Percentiles rank a stretch among this genome's conserved stretches.
Conservation (phyloP, 1,139 yeast genomes). For the Candida sp. region DNA sequence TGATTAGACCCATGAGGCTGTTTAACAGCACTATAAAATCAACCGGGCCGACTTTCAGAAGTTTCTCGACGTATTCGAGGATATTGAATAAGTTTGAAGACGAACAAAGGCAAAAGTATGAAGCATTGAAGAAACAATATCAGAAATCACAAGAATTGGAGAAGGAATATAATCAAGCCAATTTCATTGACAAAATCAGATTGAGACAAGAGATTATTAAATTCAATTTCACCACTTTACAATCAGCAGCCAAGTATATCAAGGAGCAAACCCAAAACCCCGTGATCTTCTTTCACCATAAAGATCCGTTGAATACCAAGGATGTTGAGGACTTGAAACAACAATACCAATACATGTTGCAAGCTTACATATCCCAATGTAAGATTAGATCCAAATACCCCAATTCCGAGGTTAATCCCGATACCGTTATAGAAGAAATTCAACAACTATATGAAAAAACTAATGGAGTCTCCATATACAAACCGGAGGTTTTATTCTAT, state of each 20-base stretch:
- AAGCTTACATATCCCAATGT: constrained; percentile 24
- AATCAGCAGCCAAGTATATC: constrained; percentile 15
- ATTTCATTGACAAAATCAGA: constrained; percentile 23
- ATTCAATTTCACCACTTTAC: constrained; percentile 6
- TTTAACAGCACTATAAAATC: background rate
- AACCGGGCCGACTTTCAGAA: background rate
- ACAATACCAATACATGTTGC: constrained; percentile 21
- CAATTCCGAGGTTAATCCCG: constrained; percentile 16
- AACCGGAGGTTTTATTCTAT: constrained; percentile 24
- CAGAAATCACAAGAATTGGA: constrained; percentile 18
- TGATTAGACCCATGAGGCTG: constrained; percentile 5
- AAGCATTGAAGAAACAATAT: constrained; percentile 9
- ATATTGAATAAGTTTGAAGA: background rate
- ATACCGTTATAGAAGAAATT: constrained; percentile 18
- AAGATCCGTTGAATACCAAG: constrained; percentile 18
- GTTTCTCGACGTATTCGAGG: background rate
- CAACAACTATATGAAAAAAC: constrained; percentile 15
- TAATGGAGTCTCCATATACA: constrained; percentile 15
- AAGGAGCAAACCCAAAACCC: constrained; percentile 19
- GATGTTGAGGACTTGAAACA: constrained; percentile 15
- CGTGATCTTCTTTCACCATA: constrained; percentile 11
- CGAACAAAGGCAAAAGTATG: constrained; percentile 7
- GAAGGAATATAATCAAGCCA: constrained; percentile 20
- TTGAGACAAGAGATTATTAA: constrained; percentile 17
- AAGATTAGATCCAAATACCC: constrained; percentile 9